Evolutionary conservation across 2,329 filamentous ascomycete species (phyloP), one percentile per base, ranked within the genome.

Genomic region (Colletotrichum gloeosporioides): DNA sequence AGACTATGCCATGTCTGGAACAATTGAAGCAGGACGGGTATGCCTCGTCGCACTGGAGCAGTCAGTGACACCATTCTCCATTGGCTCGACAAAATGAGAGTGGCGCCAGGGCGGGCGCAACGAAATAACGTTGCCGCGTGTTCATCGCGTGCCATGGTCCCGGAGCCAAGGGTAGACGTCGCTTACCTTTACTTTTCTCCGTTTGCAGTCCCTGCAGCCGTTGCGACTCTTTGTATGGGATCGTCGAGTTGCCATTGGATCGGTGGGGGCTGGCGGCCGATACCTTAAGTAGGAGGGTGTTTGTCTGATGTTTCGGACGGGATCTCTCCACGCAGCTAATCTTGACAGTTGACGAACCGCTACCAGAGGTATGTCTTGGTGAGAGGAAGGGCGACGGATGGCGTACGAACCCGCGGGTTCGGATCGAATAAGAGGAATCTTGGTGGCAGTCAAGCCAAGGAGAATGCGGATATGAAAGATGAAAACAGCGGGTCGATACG

Each of bases 151-250:
- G 62, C 13, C 12, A 27, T 39, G 61, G 62, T 39, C 4, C 27
- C 8, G 31, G 29, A 31, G 9, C 3, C 29, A 22, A 25, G 9
- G 36, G 18, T 44, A 15, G 53, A 16, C 44, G n/a, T 32, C 32
- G 73, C 81, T 55, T 77, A 83, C 82, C 78, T 83, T 83, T 31
- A 83, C 82, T 71, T 83, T 83, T 44, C 82, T 81, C 9, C 80
- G 78, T 77, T 83, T 83, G 76, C 82, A 83, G 75, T 82, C 81
- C 55, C 70, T 71, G 73, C 82, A 83, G 57, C 82, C 82, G 15
- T 78, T 83, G 13, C 82, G 80, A 71, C 82, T 83, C 75, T 83
- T 83, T 62, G 81, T 87, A 8, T 83, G 82, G 32, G 81, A 79
- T 32, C 82, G 79, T 63, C 81, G 78, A 36, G 73, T 76, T 29